A percentile compares a stretch with the other conserved stretches of the same genome.
phyloP scores from a whole-genome alignment of 169 alveolate species.

The Babesia sp. region DNA sequence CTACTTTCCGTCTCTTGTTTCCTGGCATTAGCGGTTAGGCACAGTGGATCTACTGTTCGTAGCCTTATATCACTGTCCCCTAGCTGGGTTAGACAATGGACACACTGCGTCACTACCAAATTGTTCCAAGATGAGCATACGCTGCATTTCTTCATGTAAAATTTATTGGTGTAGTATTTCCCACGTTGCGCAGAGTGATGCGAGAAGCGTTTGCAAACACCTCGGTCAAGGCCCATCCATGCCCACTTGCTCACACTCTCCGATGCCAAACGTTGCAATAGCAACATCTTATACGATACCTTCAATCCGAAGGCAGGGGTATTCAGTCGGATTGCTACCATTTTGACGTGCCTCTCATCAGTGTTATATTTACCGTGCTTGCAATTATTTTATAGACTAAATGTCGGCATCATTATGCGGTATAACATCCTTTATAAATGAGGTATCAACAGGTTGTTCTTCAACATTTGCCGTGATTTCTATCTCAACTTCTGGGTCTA shows the following conservation, averaged over 20 bases:
- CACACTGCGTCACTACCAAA: slow-evolving; percentile 44
- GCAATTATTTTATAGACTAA: too few species aligned
- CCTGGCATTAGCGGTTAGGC: slow-evolving; percentile 37
- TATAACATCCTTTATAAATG: slow-evolving; percentile 11
- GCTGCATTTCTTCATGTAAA: slow-evolving; percentile 60
- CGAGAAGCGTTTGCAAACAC: slow-evolving; percentile 10
- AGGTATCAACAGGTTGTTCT: slow-evolving; percentile 36
- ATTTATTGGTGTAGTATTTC: slow-evolving; percentile 57
- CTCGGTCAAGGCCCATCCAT: too few species aligned
- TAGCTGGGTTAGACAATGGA: slow-evolving; percentile 36
- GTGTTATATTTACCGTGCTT: too few species aligned
- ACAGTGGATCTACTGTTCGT: slow-evolving; percentile 54
- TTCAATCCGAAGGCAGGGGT: too few species aligned
- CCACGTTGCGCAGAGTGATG: slow-evolving; percentile 62
- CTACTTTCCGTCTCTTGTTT: neutral
- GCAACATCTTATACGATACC: too few species aligned
- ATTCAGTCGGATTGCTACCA: too few species aligned
- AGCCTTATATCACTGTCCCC: slow-evolving; percentile 55
- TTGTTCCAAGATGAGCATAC: slow-evolving; percentile 47
- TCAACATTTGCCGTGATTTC: slow-evolving; percentile 25
- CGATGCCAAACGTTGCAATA: too few species aligned
- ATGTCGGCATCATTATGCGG: too few species aligned
- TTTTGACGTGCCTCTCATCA: too few species aligned
- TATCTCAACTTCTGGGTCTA: slow-evolving; percentile 41
- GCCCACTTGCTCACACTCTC: too few species aligned